Percentiles rank a stretch among this genome's conserved stretches.
Conservation (phyloP, 495 filamentous ascomycete genomes). For the Tuber magnatum region DNA sequence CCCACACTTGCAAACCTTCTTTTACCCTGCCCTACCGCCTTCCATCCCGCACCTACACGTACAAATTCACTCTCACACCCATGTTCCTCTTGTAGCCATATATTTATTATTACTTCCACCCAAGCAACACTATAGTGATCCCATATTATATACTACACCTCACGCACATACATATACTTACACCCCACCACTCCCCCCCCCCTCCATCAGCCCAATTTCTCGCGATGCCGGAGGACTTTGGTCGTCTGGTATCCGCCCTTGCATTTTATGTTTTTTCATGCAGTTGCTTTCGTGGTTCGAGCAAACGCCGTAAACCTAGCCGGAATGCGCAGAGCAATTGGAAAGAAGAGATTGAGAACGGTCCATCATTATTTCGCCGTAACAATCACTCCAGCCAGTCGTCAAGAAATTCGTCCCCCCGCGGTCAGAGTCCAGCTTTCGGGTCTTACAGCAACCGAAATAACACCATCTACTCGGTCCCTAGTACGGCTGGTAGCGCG, state of each 20-base stretch:
- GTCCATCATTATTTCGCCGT: conserved; percentile 23
- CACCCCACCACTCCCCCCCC: not conserved
- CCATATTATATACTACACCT: not conserved
- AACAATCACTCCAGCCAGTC: conserved; percentile 14
- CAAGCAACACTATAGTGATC: not conserved
- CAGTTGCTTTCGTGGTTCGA: conserved; percentile 15
- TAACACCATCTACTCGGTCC: not conserved
- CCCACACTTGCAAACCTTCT: not conserved
- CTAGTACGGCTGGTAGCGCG: not conserved
- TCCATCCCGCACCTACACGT: not conserved
- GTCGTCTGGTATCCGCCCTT: conserved; percentile 30
- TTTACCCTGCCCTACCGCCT: conserved; percentile 1
- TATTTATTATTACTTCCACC: not conserved
- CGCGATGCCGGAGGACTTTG: conserved; percentile 28
- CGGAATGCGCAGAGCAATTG: conserved; percentile 18
- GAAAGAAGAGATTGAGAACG: conserved; percentile 29
- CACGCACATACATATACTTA: not conserved
- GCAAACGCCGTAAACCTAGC: conserved; percentile 17
- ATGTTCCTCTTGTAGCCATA: not conserved
- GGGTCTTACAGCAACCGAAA: not conserved
- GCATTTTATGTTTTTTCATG: conserved; percentile 32
- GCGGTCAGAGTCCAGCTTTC: not conserved
- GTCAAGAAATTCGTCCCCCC: conserved; percentile 16
- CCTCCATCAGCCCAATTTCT: not conserved
- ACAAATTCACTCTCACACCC: not conserved